phyloP scores from a whole-genome alignment of 768 basidiomycete species.

The Russula abietina region DNA sequence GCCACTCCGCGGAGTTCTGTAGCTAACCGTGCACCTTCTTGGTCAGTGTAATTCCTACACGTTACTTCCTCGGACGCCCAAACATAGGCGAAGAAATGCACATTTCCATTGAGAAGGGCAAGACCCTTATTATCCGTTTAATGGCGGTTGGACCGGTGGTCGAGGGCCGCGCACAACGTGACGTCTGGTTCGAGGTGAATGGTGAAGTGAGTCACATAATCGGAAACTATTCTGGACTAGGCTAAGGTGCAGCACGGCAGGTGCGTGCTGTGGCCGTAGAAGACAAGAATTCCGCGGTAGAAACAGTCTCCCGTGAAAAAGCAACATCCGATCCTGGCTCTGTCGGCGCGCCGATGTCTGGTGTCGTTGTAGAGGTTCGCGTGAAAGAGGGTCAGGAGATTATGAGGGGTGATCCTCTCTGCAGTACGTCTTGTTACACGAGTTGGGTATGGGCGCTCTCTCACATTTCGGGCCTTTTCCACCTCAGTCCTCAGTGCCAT shows the following conservation, averaged over 20 bases:
- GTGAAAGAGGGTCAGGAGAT: constrained; percentile 98
- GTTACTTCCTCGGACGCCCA: constrained; percentile 94
- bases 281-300: constrained; percentile 95
- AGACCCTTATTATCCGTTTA: constrained; percentile 92
- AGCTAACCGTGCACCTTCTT: constrained; percentile 11
- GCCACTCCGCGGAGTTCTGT: constrained; percentile 16
- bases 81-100: constrained; percentile 93
- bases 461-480: constrained; percentile 23
- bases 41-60: constrained; percentile 86
- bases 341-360: constrained; percentile 97
- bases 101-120: constrained; percentile 92
- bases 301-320: constrained; percentile 91
- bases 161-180: constrained; percentile 84
- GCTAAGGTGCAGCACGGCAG: constrained; percentile 35
- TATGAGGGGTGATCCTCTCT: constrained; percentile 95
- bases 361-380: constrained; percentile 95
- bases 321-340: constrained; percentile 90
- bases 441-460: constrained; percentile 6
- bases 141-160: constrained; percentile 94
- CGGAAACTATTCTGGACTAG: not conserved
- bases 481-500: constrained; percentile 83
- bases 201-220: constrained; percentile 62
- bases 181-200: constrained; percentile 98
- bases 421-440: constrained; percentile 49
- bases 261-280: constrained; percentile 93